Base-by-base conservation (phyloP, 768 basidiomycete species). In the Mycena maculata region DNA sequence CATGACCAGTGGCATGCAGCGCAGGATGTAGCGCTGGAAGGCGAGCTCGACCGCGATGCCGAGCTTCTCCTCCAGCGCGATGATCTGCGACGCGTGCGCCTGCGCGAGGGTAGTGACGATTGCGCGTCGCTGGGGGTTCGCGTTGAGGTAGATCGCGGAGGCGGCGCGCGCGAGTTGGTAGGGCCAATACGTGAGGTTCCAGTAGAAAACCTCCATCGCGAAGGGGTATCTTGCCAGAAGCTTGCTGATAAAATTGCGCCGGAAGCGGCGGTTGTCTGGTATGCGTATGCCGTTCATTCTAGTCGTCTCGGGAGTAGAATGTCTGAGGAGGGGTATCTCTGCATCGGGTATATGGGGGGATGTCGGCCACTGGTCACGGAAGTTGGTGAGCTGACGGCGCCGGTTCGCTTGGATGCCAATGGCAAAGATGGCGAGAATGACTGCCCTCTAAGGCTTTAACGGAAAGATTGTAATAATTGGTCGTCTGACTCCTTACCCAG, bases 141-240 rank as follows among this genome's bases (percentile, higher is more conserved):
- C 59, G 47, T 60, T 49, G 25, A 47, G 38, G 36, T 36, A 31
- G 9, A 49, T 20, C 36, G 59, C 59, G 18, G 58, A 60, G 3
- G 22, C n/a, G 22, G 52, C 62, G 41, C 42, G 52, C 23, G 49
- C 20, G 54, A 63, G 31, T 22, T 54, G 53, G 31, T 45, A 52
- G 10, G 49, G 44, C 31, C 27, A 48, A 39, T 45, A 56, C 9
- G 54, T 31, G 56, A 65, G 36, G 20, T n/a, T 10, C 56, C 63
- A 65, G 56, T 65, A 65, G 39, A 57, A 27, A n/a, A 65, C 58
- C 48, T 65, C 54, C 47, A 58, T 20, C 27, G 63, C 53, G 39
- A 57, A 65, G 11, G 54, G 63, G 39, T 41, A 65, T n/a, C 25
- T 20, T 20, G 54, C 63, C 36, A 65, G 63, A 6, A 63, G 53